Base-by-base conservation (phyloP, 2,329 filamentous ascomycete genomes). In the Sporothrix protearum region DNA sequence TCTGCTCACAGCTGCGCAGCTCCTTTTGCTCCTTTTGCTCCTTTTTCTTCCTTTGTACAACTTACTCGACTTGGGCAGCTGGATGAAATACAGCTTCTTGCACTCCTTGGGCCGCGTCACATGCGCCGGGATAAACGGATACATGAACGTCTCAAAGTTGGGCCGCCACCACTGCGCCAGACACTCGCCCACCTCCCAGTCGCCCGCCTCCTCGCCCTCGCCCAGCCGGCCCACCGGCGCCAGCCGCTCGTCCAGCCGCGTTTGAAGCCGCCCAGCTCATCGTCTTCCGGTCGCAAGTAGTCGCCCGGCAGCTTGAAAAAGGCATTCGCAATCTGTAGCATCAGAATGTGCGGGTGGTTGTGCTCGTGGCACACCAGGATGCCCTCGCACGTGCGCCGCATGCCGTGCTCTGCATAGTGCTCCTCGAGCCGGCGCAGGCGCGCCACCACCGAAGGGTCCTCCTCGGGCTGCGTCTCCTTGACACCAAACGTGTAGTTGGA, bases 71-170 rank as follows among this genome's bases (percentile, higher is more conserved):
- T 94, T 89, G 0, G 96, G 96, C 36, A 99, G 85, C 80, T 97
- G 93, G 75, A 99, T 97, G 74, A 98, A 94, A 82, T 98, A 99
- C 55, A 98, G 86, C 86, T 99, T 99, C 86, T 99, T 99, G 85
- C 95, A 97, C 84, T 99, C 96, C 85, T 99, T 99, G 8, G 96
- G 96, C 69, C 96, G 87, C 22, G 95, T 97, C 74, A 97, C 93
- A 82, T 99, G 96, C 22, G 94, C 93, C 8, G 96, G 96, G 71
- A 98, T 91, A 81, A 97, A 99, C 0, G 96, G 96, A 80, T 99
- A 99, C 94, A 99, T 97, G 85, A 98, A 98, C 1, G 96, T 98
- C 85, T 99, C 96, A 80, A 98, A 97, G 84, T 98, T 99, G 70
- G 96, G 96, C 72, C 96, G 87, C 94, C 95, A 99, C 96, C 96